A percentile compares a stretch with the other conserved stretches of the same genome.
phyloP scores from a whole-genome alignment of 371 early-diverging fungal species.

The Saksenaea vasiformis region DNA sequence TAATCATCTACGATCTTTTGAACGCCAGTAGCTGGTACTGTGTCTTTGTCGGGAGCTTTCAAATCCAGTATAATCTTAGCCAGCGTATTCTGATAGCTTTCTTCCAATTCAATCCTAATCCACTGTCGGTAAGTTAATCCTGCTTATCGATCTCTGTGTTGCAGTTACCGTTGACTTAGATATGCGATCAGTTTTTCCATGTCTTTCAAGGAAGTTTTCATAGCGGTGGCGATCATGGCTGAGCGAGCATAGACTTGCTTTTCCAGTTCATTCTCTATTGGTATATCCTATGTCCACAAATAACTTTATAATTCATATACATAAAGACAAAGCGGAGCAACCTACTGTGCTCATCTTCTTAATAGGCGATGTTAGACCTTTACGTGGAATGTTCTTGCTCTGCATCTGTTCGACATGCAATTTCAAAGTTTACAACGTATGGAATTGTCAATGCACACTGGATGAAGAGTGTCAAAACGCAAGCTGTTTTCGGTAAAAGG shows the following conservation, averaged over 20 bases:
- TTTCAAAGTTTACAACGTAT: background rate
- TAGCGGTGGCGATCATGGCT: conserved; percentile 9
- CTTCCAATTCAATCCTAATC: conserved; percentile 25
- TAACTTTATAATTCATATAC: background rate
- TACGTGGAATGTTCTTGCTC: background rate
- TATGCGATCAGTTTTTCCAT: conserved; percentile 14
- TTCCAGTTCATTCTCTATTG: conserved; percentile 11
- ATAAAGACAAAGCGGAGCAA: background rate
- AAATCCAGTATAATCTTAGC: conserved; percentile 14
- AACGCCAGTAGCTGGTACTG: conserved; percentile 5
- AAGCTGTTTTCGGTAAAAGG: background rate
- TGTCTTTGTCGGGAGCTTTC: conserved; percentile 9
- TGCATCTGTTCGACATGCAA: background rate
- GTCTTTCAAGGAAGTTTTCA: conserved; percentile 20
- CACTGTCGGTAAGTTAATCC: background rate
- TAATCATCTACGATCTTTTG: conserved; percentile 14
- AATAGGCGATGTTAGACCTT: background rate
- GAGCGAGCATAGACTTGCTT: conserved; percentile 29
- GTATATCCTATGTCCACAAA: background rate
- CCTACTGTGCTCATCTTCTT: background rate
- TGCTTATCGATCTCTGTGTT: background rate
- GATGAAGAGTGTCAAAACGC: background rate
- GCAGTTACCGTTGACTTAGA: conserved; percentile 22
- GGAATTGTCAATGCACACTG: background rate
- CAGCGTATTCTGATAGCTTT: conserved; percentile 26